Evolutionary conservation across 495 filamentous ascomycete species (phyloP).

Genomic region (Neurospora hispaniola): DNA sequence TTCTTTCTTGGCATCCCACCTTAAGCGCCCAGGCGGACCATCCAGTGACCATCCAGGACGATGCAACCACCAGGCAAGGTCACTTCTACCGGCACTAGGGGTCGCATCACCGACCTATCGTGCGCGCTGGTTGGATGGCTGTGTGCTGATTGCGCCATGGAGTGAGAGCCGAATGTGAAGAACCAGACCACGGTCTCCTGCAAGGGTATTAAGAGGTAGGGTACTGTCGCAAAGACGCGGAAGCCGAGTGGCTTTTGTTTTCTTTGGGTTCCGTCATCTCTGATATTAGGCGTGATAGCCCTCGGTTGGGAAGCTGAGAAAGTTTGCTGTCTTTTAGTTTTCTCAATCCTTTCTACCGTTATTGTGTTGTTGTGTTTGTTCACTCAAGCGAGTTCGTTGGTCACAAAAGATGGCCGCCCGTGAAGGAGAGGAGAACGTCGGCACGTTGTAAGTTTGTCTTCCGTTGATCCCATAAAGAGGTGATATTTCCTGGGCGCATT

Average conservation of each 20-base stretch:
- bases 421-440: slow-evolving; percentile 65
- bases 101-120: slow-evolving; percentile 6
- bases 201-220: slow-evolving; percentile 1
- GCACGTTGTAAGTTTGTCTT: slow-evolving; percentile 58
- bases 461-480: not conserved
- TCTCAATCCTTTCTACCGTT: not conserved
- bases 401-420: slow-evolving; percentile 56
- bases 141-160: not conserved
- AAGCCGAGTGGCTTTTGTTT: slow-evolving; percentile 5
- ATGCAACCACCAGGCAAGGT: not conserved
- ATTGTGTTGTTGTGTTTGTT: not conserved
- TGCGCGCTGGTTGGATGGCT: slow-evolving; percentile 11
- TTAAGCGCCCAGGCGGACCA: slow-evolving; percentile 18
- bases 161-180: not conserved
- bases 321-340: not conserved
- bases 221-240: not conserved
- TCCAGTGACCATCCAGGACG: slow-evolving; percentile 1
- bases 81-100: slow-evolving; percentile 1
- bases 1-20: slow-evolving; percentile 11
- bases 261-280: not conserved
- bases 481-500: not conserved
- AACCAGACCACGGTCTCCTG: not conserved
- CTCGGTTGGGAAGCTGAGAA: not conserved
- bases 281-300: not conserved
- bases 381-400: not conserved